phyloP scores from a whole-genome alignment of 2,329 filamentous ascomycete genomes.

The Colletotrichum higginsianum region DNA sequence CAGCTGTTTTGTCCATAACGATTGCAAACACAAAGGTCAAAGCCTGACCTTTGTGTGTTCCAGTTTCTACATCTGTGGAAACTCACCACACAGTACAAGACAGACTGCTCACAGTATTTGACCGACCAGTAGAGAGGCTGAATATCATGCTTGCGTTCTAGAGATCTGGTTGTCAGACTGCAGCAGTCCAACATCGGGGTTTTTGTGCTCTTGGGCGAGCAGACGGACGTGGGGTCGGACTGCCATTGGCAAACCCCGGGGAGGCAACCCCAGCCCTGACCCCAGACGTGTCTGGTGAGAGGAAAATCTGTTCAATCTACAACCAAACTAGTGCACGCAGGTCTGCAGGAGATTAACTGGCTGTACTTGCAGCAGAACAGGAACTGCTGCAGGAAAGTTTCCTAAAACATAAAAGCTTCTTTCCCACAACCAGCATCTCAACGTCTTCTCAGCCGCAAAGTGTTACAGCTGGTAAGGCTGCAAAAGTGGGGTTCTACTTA shows the following conservation, averaged over 20 bases:
- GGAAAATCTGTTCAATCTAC: neutral
- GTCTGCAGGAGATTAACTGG: neutral
- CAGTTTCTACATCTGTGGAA: neutral
- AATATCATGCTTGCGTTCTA: too few species aligned
- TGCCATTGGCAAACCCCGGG: neutral
- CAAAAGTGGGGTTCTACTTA: neutral
- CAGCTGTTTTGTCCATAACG: constrained; percentile 25
- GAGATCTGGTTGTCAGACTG: neutral
- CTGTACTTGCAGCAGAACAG: neutral
- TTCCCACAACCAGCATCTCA: neutral
- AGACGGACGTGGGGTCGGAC: neutral
- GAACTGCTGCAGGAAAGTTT: neutral
- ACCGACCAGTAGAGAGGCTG: neutral
- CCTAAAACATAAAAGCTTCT: neutral
- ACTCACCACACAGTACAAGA: neutral
- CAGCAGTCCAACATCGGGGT: neutral
- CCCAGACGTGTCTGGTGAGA: neutral
- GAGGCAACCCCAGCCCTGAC: neutral
- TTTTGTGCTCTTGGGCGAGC: neutral
- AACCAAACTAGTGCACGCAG: neutral
- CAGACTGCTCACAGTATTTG: neutral
- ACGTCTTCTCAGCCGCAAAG: neutral
- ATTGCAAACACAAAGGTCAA: neutral
- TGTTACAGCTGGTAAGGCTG: neutral
- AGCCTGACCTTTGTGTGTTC: too few species aligned